phyloP scores from a whole-genome alignment of 2,329 filamentous ascomycete species.

The Geosmithia putterillii region DNA sequence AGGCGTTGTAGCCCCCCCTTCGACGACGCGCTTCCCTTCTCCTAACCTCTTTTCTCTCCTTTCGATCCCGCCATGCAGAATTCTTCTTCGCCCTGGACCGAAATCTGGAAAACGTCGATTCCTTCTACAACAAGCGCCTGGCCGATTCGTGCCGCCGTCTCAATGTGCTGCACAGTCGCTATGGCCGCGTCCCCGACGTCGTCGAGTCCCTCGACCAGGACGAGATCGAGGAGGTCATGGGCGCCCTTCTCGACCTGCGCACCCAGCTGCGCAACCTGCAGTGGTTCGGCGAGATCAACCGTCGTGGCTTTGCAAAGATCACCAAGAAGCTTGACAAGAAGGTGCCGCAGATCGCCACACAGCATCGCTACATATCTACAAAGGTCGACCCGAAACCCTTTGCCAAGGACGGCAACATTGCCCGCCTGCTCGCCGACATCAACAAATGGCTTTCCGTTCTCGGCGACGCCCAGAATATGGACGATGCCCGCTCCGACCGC shows the following conservation, averaged over 20 bases:
- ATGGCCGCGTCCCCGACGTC: constrained; percentile 61
- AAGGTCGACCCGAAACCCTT: constrained; percentile 87
- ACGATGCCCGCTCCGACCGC: constrained; percentile 63
- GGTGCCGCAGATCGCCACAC: constrained; percentile 60
- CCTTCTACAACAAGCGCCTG: constrained; percentile 95
- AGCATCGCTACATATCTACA: constrained; percentile 76
- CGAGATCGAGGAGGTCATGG: constrained; percentile 84
- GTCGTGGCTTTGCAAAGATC: constrained; percentile 92
- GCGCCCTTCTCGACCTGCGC: constrained; percentile 77
- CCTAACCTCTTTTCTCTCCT: neutral
- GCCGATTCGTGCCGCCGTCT: constrained; percentile 73
- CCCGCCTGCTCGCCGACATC: constrained; percentile 45
- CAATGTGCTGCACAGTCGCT: constrained; percentile 76
- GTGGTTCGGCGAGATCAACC: constrained; percentile 97
- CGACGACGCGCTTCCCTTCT: constrained; percentile 7
- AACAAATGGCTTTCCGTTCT: constrained; percentile 87
- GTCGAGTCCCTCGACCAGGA: constrained; percentile 69
- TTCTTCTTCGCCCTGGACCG: constrained; percentile 96
- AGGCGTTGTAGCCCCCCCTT: neutral
- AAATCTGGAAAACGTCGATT: constrained; percentile 92
- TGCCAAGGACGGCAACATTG: constrained; percentile 53
- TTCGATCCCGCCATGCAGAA: constrained; percentile 38
- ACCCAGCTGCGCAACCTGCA: constrained; percentile 82
- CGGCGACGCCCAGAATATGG: constrained; percentile 61
- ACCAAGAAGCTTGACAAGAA: constrained; percentile 99